Base-by-base conservation (phyloP, 129 eudicot species). In the Pittosporum tobira region DNA sequence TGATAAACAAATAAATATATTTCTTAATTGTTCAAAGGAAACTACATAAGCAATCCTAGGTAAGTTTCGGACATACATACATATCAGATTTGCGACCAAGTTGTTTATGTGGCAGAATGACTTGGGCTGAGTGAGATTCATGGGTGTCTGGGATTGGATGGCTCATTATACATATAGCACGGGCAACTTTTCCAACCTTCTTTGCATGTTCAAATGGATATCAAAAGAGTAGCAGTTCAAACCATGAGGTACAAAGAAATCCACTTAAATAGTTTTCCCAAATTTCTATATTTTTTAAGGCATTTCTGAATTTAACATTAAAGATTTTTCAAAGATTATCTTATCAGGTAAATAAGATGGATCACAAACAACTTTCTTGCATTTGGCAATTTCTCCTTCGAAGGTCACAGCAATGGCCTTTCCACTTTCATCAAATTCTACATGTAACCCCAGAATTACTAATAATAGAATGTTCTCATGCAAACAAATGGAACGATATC, bases 341-440 rank as follows among this genome's bases (percentile, higher is more conserved):
- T 82, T 85, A 29, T 79, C 88, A 20, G 97, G 86, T 62, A 82
- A 63, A 69, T 89, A 89, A 59, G 88, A 76, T 43, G 97, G 95
- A 77, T 89, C 97, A 71, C 97, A 89, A n/a, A 89, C 97, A 59
- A 89, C 95, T 73, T 82, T 85, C 76, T 85, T 89, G 83, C 97
- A 85, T 68, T 85, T 89, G 14, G 97, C 97, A 51, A 95, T 89
- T 85, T 89, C 95, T 75, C 95, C 97, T 59, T 89, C 95, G 49
- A 95, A 89, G 7, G 95, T 74, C 64, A 89, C 97, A 21, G 95
- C 97, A 51, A 69, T 43, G 46, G 73, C 97, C 71, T 79, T 84
- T 54, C 97, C 97, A 71, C 74, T 63, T 11, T 56, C 86, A 68
- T 77, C 94, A 64, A 85, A 82, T 62, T 75, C 97, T 51, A 89